Conservation (phyloP, 2,329 filamentous ascomycete species). For the Camillea tinctor region DNA sequence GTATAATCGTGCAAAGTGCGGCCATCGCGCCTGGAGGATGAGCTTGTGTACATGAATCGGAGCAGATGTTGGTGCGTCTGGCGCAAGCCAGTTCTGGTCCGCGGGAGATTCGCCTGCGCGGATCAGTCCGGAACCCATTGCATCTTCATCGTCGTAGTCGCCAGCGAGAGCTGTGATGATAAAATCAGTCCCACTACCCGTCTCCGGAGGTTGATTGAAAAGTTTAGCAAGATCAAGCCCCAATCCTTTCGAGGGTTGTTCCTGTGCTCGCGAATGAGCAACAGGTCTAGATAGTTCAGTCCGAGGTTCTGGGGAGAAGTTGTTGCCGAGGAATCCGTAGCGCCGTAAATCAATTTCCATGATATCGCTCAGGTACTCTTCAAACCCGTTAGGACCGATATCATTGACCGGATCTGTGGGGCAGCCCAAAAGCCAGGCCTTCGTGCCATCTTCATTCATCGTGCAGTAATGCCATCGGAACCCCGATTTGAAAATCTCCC, state of each 20-base stretch:
- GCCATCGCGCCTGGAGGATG: constrained; percentile 93
- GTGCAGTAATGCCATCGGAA: constrained; percentile 99
- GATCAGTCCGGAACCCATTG: constrained; percentile 51
- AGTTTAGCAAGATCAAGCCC: constrained; percentile 82
- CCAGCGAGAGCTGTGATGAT: constrained; percentile 85
- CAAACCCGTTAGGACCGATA: constrained; percentile 67
- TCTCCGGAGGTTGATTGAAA: constrained; percentile 83
- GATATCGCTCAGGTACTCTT: constrained; percentile 92
- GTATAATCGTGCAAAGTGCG: constrained; percentile 91
- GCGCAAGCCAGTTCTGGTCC: constrained; percentile 57
- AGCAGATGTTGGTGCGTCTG: constrained; percentile 65
- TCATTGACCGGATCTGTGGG: constrained; percentile 71
- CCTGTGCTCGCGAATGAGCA: constrained; percentile 44
- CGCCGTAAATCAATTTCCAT: constrained; percentile 89
- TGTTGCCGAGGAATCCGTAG: constrained; percentile 87
- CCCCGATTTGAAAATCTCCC: constrained; percentile 87
- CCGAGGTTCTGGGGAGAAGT: constrained; percentile 56
- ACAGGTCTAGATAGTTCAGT: constrained; percentile 49
- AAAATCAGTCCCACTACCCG: constrained; percentile 86
- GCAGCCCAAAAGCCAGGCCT: constrained; percentile 95
- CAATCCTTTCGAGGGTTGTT: constrained; percentile 64
- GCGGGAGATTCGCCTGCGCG: constrained; percentile 42
- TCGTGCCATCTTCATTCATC: constrained; percentile 91
- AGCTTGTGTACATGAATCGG: constrained; percentile 95
- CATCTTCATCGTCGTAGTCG: constrained; percentile 68